Evolutionary conservation across 495 filamentous ascomycete species (phyloP), one percentile per base, ranked within the genome.

Genomic region (Jackrogersella multiformis): DNA sequence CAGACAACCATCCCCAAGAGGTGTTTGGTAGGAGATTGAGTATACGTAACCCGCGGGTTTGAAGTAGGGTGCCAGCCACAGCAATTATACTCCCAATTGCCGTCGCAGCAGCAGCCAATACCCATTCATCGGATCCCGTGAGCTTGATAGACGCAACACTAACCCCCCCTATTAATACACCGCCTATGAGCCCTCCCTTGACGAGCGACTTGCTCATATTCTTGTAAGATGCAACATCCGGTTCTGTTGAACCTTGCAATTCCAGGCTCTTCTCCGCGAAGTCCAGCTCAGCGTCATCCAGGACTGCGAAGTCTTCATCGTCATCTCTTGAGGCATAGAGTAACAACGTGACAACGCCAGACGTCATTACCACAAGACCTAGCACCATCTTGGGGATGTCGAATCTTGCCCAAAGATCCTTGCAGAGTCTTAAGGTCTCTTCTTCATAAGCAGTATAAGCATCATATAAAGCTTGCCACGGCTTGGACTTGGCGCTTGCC

Each of bases 351-450:
- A 84, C 65, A 42, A 97, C 82, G 9, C 89, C 87, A 12, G 82
- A 82, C 12, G 86, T 80, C 64, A 97, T 84, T 49, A 96, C 83
- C 13, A 68, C 70, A 60, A 97, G 87, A 16, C 95, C 95, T 45
- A 90, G 74, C 8, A 87, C 61, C 93, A 99, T 99, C 71, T 89
- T 91, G 1, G 85, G 81, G 35, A 96, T 79, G 74, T 98, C 91
- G 71, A 98, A 99, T 23, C 89, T 84, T 9, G 96, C 92, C 95
- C 95, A 99, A 21, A 97, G 82, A 20, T 81, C 81, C 69, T 92
- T 91, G 80, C 90, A 98, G n/a, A 92, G 81, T 32, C 87, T 82
- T 26, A 99, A 80, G 12, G 89, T 96, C 71, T 91, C 87, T 36
- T 81, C 78, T 72, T 97, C 91, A 69, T 96, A 97, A 1, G 81